A percentile compares a stretch with the other conserved stretches of the same genome.
Evolutionary conservation across 768 basidiomycete species (phyloP).

Genomic region (Trametes punicea): DNA sequence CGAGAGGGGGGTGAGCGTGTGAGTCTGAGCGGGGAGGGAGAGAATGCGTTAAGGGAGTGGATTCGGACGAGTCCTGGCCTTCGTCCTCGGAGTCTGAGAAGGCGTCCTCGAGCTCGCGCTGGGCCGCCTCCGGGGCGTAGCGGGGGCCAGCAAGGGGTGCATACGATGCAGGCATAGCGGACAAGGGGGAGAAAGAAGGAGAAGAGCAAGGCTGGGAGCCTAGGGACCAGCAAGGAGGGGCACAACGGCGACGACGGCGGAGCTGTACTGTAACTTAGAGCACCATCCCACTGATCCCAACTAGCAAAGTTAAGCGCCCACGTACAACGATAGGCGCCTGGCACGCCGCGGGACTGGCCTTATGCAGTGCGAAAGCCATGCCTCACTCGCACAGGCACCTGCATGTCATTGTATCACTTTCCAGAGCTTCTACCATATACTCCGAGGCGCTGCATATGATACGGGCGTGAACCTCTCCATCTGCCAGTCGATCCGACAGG

Average conservation of each 20-base stretch:
- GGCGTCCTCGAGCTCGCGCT: conserved; percentile 72
- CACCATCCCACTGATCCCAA: background rate
- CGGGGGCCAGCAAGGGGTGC: conserved; percentile 48
- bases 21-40: conserved; percentile 20
- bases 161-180: conserved; percentile 50
- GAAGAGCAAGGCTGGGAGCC: background rate
- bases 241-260: conserved; percentile 1
- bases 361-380: background rate
- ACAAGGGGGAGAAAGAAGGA: background rate
- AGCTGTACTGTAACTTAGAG: background rate
- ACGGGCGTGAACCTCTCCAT: no score
- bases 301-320: background rate
- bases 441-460: background rate
- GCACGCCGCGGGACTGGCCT: background rate
- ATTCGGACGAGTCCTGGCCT: conserved; percentile 42
- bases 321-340: no score
- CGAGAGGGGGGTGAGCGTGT: conserved; percentile 28
- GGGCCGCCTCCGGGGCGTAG: conserved; percentile 41
- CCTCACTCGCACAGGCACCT: background rate
- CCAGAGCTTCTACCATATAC: background rate
- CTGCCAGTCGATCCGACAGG: background rate
- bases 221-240: background rate
- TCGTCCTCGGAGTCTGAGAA: conserved; percentile 55
- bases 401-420: background rate
- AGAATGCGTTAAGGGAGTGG: conserved; percentile 37